Percentiles rank a stretch among this genome's conserved stretches.
phyloP scores from a whole-genome alignment of 2,329 filamentous ascomycete genomes.

The Ceratocystis smalleyi region DNA sequence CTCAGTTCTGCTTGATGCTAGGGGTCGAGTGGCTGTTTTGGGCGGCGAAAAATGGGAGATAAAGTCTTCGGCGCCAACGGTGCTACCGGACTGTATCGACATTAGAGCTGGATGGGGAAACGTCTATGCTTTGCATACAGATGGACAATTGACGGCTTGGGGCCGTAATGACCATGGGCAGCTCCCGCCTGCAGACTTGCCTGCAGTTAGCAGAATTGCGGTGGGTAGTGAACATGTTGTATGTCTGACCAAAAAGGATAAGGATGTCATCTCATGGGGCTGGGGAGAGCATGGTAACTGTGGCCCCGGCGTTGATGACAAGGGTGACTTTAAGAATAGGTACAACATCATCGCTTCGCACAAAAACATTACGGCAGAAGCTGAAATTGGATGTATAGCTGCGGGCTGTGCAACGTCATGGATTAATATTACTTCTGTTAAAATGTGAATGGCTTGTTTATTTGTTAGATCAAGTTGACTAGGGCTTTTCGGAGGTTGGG shows the following conservation, averaged over 20 bases:
- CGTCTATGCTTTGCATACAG: conserved; percentile 51
- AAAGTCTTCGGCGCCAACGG: conserved; percentile 38
- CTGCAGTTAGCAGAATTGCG: conserved; percentile 46
- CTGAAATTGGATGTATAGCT: conserved; percentile 45
- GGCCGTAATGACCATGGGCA: conserved; percentile 78
- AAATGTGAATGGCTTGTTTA: background rate
- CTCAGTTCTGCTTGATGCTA: conserved; percentile 37
- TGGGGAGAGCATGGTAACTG: conserved; percentile 99
- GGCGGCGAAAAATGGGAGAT: conserved; percentile 63
- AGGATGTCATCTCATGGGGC: conserved; percentile 69
- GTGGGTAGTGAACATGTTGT: conserved; percentile 85
- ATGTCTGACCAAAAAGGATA: conserved; percentile 43
- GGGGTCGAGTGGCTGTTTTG: conserved; percentile 49
- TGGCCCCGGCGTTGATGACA: conserved; percentile 44
- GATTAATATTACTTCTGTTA: conserved; percentile 35
- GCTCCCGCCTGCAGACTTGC: conserved; percentile 48
- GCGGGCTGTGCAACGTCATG: conserved; percentile 89
- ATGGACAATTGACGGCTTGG: conserved; percentile 54
- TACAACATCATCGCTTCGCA: conserved; percentile 52
- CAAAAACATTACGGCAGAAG: conserved; percentile 35
- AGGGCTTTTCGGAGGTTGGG: background rate
- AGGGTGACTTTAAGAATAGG: conserved; percentile 51
- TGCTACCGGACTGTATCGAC: conserved; percentile 44
- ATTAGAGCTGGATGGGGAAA: conserved; percentile 71
- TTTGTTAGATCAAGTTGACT: background rate